These are phyloP conservation scores for Marsdenia floribunda DNA, from an alignment of 257 asterid species.

Conservation along the genomic window DNA sequence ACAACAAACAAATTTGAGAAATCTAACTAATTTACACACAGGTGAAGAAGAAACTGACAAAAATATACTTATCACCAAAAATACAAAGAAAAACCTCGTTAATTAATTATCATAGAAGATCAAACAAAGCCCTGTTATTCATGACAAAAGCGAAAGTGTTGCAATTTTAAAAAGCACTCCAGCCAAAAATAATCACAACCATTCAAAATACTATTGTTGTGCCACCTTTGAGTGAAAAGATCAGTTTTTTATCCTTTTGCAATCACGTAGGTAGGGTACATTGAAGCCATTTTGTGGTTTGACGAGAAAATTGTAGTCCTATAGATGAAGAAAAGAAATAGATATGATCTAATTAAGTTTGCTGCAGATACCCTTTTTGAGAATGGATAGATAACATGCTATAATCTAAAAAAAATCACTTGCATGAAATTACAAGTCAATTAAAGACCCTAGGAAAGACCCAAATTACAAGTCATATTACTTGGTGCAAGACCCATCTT, in stretches of 20 bases:
- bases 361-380: neutral
- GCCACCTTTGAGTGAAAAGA: too few relatives aligned
- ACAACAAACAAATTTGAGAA: neutral
- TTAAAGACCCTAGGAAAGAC: neutral
- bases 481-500: constrained; percentile 2
- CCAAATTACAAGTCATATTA: neutral
- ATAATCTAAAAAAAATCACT: neutral
- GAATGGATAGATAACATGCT: neutral
- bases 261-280: constrained; percentile 11
- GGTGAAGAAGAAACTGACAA: neutral
- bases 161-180: too few relatives aligned
- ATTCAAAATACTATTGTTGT: neutral
- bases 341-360: neutral
- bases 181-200: neutral
- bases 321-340: neutral
- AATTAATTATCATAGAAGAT: neutral
- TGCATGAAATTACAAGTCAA: neutral
- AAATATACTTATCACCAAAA: neutral
- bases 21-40: neutral
- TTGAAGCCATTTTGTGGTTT: neutral
- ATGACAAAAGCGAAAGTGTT: neutral
- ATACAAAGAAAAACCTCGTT: neutral
- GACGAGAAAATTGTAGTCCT: neutral
- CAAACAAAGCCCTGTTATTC: neutral
- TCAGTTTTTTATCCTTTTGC: neutral